phyloP scores from a whole-genome alignment of 192 early-diverging fungal genomes.

The Dimargaris xerosporica region DNA sequence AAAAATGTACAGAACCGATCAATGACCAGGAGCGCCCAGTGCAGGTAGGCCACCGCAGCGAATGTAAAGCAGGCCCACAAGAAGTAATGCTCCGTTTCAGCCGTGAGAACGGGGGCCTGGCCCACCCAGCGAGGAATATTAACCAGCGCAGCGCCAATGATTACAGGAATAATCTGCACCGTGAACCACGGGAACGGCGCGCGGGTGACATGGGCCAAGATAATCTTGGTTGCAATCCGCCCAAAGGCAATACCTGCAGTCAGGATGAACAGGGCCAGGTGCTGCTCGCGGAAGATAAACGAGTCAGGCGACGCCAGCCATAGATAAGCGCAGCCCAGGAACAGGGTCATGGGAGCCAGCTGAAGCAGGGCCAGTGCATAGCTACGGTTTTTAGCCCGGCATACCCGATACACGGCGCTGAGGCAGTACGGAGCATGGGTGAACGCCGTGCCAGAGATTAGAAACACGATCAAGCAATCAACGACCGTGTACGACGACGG shows the following conservation, averaged over 20 bases:
- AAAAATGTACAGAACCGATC: conserved; percentile 74
- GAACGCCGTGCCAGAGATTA: conserved; percentile 21
- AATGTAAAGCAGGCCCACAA: conserved; percentile 54
- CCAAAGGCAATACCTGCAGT: conserved; percentile 72
- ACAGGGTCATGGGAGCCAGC: conserved; percentile 44
- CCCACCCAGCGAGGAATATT: conserved; percentile 38
- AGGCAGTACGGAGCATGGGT: conserved; percentile 22
- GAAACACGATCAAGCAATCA: conserved; percentile 17
- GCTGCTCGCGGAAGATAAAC: conserved; percentile 46
- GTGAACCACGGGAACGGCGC: conserved; percentile 70
- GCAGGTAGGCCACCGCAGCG: conserved; percentile 57
- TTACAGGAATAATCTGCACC: conserved; percentile 55
- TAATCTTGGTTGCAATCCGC: conserved; percentile 77
- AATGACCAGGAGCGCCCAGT: conserved; percentile 78
- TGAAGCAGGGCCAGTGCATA: conserved; percentile 44
- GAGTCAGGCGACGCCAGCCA: conserved; percentile 58
- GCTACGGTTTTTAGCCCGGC: conserved; percentile 39
- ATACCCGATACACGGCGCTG: conserved; percentile 26
- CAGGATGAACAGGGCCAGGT: conserved; percentile 57
- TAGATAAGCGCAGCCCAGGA: conserved; percentile 40
- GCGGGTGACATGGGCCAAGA: conserved; percentile 78
- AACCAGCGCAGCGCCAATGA: conserved; percentile 50
- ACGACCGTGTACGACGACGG: conserved; percentile 24
- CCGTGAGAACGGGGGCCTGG: conserved; percentile 45
- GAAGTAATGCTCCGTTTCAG: conserved; percentile 50